phyloP scores from a whole-genome alignment of 768 basidiomycete species.

The Russula olivacea region DNA sequence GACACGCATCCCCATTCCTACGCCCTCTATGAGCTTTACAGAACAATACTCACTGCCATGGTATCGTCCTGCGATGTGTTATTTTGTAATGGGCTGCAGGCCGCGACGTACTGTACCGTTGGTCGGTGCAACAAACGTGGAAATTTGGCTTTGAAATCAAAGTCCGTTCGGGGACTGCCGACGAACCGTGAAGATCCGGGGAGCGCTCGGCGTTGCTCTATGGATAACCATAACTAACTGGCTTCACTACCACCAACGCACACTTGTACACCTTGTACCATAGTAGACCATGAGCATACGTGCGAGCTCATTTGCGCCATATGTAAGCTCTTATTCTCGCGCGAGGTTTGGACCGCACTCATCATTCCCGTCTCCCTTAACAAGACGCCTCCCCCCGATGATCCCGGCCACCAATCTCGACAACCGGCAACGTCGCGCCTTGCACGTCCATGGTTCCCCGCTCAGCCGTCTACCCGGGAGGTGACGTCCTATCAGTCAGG shows the following conservation, averaged over 20 bases:
- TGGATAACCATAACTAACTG: background rate
- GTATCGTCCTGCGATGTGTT: conserved; percentile 23
- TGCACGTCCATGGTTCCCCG: conserved; percentile 50
- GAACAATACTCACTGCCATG: conserved; percentile 28
- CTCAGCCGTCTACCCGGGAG: conserved; percentile 30
- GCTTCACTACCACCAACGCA: background rate
- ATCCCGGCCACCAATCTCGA: conserved; percentile 33
- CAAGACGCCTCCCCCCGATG: conserved; percentile 57
- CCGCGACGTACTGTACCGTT: conserved; percentile 8
- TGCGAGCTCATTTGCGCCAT: conserved; percentile 55
- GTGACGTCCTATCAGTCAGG: conserved; percentile 65
- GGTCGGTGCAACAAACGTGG: conserved; percentile 1
- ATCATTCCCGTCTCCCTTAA: background rate
- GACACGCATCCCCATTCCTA: background rate
- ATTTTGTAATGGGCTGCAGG: conserved; percentile 27
- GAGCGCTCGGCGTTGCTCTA: background rate
- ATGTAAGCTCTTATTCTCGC: conserved; percentile 36
- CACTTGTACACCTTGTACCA: background rate
- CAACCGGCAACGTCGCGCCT: conserved; percentile 30
- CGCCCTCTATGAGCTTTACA: background rate
- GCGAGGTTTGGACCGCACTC: background rate
- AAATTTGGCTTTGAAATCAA: conserved; percentile 24
- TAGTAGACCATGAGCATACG: conserved; percentile 33
- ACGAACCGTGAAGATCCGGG: background rate
- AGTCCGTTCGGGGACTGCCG: conserved; percentile 43